Evolutionary conservation across 2,329 filamentous ascomycete species (phyloP), one percentile per base, ranked within the genome.

Genomic region (Ascochyta lentis): DNA sequence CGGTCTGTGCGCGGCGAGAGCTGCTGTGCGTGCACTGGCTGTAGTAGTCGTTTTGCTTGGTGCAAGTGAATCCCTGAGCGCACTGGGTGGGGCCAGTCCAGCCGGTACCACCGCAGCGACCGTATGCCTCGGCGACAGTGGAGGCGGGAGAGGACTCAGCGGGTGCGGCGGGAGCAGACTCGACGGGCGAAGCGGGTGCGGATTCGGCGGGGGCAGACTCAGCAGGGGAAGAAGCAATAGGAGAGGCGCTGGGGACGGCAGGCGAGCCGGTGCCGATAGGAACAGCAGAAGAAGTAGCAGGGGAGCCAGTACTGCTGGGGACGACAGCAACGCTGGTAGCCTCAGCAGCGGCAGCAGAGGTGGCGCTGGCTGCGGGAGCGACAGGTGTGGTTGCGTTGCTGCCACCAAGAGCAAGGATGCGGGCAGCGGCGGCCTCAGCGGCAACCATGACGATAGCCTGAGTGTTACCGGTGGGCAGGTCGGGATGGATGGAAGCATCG

Each of bases 391-490:
- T 61, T 19, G 80, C 43, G 3, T 51, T 48, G 27, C 44, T 49
- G 9, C 56, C 49, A n/a, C 58, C 58, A 19, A 82, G 63, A 16
- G 78, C 79, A 16, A 84, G 64, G 56, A 84, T 83, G 62, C 75
- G 81, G 61, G 79, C 78, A 4, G 81, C 81, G 8, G 86, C 86
- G 38, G 82, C 81, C 77, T 90, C 88, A 16, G 86, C 83, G 16
- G 82, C 85, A 33, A 86, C 80, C 69, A 89, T 86, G 63, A 89
- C 84, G 35, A 85, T 82, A 1, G 86, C 83, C 43, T 85, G 84
- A 1, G 88, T 89, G 74, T 91, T 91, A 16, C 86, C 85, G 0
- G 86, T 86, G 3, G 86, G 81, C 63, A 89, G 84, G 59, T 88
- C 88, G 0, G 88, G 87, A 76, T 89, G 88, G 23, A 80, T 76